Base-by-base conservation (phyloP, 2,329 filamentous ascomycete genomes). In the Aschersonia sp. region DNA sequence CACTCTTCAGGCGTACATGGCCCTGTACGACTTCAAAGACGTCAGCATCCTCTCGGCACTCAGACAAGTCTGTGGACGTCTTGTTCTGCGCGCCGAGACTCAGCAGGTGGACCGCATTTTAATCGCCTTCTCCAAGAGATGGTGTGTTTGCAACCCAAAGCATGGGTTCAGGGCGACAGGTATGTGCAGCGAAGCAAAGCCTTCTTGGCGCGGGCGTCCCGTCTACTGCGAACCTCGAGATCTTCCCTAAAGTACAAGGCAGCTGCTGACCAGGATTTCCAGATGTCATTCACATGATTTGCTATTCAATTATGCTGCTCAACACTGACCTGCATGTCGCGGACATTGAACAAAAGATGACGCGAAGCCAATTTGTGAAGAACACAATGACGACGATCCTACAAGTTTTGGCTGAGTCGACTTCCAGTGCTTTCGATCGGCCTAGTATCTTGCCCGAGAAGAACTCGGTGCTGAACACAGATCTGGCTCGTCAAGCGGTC, bases 261-360 rank as follows among this genome's bases (percentile, higher is more conserved):
- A 5, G 9, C 28, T n/a, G 28, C 41, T 44, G 7, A 47, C 31
- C 29, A 30, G 30, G 12, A 9, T 1, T 28, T 0, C 9, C 4
- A 43, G 91, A 97, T 68, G 85, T 97, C 45, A 89, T 98, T 20
- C 91, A 98, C 63, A 96, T 89, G 30, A 94, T 97, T 53, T 94
- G 88, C 66, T 98, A 97, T 65, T 96, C 92, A 1, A 80, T 98
- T 53, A 82, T 98, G 59, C 74, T 98, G 9, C 75, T 98, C 53
- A 98, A 98, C 59, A 98, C 92, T 35, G 92, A 98, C 68, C 72
- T 98, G 48, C 91, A 98, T 59, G 66, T 97, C 59, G 92, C 91
- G 50, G 89, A 97, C 60, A 95, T 97, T 56, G 89, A 94, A 52
- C 81, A 85, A 57, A 94, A 94, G 69, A 98, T 98, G 92, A 97